Conservation (phyloP, 2,329 filamentous ascomycete species). For the Pleurostoma richardsiae region DNA sequence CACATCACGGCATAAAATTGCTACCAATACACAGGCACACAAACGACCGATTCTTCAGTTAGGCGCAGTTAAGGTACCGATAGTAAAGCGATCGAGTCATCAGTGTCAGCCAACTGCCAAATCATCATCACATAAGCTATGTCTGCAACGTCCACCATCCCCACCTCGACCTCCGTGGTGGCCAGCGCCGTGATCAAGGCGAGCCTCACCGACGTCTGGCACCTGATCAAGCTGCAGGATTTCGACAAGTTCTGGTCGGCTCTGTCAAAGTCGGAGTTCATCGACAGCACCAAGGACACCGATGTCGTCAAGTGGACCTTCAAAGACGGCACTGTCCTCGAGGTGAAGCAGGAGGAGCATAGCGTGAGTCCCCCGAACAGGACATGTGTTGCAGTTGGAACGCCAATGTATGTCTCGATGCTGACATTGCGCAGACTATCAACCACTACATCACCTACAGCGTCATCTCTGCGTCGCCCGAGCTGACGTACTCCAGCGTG, state of each 20-base stretch:
- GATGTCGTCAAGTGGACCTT: slow-evolving; percentile 67
- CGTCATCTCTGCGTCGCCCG: slow-evolving; percentile 61
- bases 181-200: slow-evolving; percentile 66
- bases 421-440: slow-evolving; percentile 43
- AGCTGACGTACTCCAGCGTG: slow-evolving; percentile 60
- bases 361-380: slow-evolving; percentile 40
- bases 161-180: slow-evolving; percentile 60
- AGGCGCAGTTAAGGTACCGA: too few relatives aligned
- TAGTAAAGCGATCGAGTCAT: too few relatives aligned
- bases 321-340: slow-evolving; percentile 62
- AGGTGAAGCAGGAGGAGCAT: slow-evolving; percentile 75
- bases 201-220: slow-evolving; percentile 63
- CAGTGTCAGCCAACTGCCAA: too few relatives aligned
- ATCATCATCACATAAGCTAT: too few relatives aligned
- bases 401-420: too few relatives aligned
- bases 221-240: slow-evolving; percentile 68
- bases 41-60: too few relatives aligned
- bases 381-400: too few relatives aligned
- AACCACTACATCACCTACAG: slow-evolving; percentile 73
- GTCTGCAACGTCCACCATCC: slow-evolving; percentile 32
- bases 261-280: slow-evolving; percentile 55
- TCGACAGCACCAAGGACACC: slow-evolving; percentile 57
- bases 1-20: too few relatives aligned
- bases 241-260: slow-evolving; percentile 64
- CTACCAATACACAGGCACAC: too few relatives aligned